These are phyloP conservation scores for Saposhnikovia divaricata DNA, from an alignment of 129 eudicot species.

Conservation along the genomic window DNA sequence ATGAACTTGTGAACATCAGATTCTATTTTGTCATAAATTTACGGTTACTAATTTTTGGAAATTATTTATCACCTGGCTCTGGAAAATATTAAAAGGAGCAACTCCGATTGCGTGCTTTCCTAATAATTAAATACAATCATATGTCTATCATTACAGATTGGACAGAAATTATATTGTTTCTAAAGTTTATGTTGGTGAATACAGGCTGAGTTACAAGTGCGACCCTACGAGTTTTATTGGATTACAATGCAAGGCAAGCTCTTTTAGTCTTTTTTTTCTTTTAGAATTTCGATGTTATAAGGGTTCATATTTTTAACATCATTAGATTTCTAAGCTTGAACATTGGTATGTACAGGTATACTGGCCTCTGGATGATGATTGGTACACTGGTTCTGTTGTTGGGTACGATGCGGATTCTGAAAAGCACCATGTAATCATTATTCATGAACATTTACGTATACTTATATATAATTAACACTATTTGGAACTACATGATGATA, in stretches of 20 bases:
- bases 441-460: not conserved
- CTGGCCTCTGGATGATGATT: slow-evolving; percentile 97
- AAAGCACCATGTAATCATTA: slow-evolving; percentile 63
- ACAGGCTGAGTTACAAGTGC: slow-evolving; percentile 71
- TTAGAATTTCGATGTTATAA: not conserved
- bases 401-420: slow-evolving; percentile 45
- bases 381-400: slow-evolving; percentile 64
- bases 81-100: not conserved
- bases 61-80: not conserved
- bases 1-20: not conserved
- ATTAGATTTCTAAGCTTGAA: slow-evolving; percentile 10
- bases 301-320: not conserved
- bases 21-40: not conserved
- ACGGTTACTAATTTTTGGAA: not conserved
- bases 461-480: not conserved
- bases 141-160: not conserved
- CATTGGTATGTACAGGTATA: slow-evolving; percentile 48
- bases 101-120: not conserved
- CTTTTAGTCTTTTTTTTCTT: not conserved
- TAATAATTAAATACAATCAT: not conserved
- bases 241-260: slow-evolving; percentile 82
- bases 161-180: not conserved
- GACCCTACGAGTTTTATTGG: slow-evolving; percentile 74
- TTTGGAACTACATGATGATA: slow-evolving; percentile 9
- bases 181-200: slow-evolving; percentile 11